phyloP scores from a whole-genome alignment of 768 basidiomycete genomes.

The Hebeloma cylindrosporum region DNA sequence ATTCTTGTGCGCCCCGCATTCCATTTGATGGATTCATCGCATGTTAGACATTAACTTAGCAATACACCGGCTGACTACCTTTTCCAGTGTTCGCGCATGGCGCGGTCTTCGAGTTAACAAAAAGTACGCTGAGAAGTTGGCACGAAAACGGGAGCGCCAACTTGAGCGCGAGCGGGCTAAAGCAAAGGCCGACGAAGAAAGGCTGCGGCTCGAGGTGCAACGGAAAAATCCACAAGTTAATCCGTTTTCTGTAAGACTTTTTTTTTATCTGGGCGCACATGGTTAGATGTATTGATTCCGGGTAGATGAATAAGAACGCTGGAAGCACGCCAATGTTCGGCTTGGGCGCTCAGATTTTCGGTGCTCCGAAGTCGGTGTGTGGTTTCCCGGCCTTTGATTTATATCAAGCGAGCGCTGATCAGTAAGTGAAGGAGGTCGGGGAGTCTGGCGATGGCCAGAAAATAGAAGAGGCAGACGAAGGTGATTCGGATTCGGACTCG shows the following conservation, averaged over 20 bases:
- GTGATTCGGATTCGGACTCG: slow-evolving; percentile 28
- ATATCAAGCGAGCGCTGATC: too few species aligned
- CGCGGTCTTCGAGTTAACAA: slow-evolving; percentile 72
- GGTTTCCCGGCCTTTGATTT: slow-evolving; percentile 5
- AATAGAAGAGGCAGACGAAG: slow-evolving; percentile 1
- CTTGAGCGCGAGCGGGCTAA: slow-evolving; percentile 41
- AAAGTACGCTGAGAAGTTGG: slow-evolving; percentile 72
- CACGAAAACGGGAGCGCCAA: slow-evolving; percentile 48
- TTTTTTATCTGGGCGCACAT: slow-evolving; percentile 1
- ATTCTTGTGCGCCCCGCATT: slow-evolving; percentile 2
- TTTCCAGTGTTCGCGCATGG: slow-evolving; percentile 74
- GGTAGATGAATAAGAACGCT: slow-evolving; percentile 16
- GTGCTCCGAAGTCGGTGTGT: slow-evolving; percentile 28
- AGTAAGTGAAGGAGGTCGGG: too few species aligned
- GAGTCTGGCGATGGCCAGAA: too few species aligned
- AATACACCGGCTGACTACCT: not conserved
- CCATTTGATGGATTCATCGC: not conserved
- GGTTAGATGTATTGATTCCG: slow-evolving; percentile 3
- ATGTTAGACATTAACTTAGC: not conserved
- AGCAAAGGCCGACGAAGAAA: slow-evolving; percentile 32
- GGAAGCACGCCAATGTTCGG: slow-evolving; percentile 37
- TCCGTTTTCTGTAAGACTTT: slow-evolving; percentile 27
- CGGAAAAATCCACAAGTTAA: slow-evolving; percentile 21
- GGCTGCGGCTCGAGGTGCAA: slow-evolving; percentile 11
- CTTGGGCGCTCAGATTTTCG: slow-evolving; percentile 70